A percentile compares a stretch with the other conserved stretches of the same genome.
Conservation (phyloP, 768 basidiomycete genomes). For the Udeniomyces megalosporus region DNA sequence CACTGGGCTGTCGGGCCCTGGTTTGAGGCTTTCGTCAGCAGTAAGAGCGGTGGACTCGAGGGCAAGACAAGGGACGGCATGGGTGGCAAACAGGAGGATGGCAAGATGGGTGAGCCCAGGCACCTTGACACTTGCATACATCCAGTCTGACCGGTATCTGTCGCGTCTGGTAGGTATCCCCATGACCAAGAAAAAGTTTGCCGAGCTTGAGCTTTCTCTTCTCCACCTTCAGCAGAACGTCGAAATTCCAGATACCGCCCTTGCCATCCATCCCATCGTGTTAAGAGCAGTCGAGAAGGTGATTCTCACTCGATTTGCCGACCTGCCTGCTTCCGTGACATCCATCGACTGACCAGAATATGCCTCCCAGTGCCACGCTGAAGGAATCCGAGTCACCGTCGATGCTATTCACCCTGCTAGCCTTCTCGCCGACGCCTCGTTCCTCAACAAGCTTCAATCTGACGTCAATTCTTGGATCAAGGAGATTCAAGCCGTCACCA, state of each 20-base stretch:
- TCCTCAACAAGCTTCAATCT: slow-evolving; percentile 80
- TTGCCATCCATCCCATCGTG: slow-evolving; percentile 78
- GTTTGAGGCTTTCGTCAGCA: slow-evolving; percentile 91
- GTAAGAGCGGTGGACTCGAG: slow-evolving; percentile 36
- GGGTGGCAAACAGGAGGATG: slow-evolving; percentile 49
- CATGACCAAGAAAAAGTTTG: slow-evolving; percentile 98
- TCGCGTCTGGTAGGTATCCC: slow-evolving; percentile 48
- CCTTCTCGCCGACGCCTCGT: slow-evolving; percentile 68
- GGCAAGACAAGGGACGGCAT: slow-evolving; percentile 32
- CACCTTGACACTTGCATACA: not conserved
- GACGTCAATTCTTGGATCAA: slow-evolving; percentile 98
- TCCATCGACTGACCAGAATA: slow-evolving; percentile 27
- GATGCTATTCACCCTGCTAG: slow-evolving; percentile 57
- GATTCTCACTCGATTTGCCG: not conserved
- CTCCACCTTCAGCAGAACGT: slow-evolving; percentile 96
- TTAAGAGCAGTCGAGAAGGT: slow-evolving; percentile 62
- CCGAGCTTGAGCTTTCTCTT: slow-evolving; percentile 84
- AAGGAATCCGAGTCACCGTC: slow-evolving; percentile 39
- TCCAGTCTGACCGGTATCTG: not conserved
- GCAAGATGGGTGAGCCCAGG: slow-evolving; percentile 52
- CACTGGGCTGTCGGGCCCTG: slow-evolving; percentile 92
- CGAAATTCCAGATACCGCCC: slow-evolving; percentile 91
- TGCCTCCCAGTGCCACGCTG: slow-evolving; percentile 34
- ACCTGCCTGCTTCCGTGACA: too few relatives aligned
- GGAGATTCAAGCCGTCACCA: slow-evolving; percentile 89